Percentiles rank a stretch among this genome's conserved stretches.
Conservation (phyloP, 2,329 filamentous ascomycete species). For the Fusarium sp. region DNA sequence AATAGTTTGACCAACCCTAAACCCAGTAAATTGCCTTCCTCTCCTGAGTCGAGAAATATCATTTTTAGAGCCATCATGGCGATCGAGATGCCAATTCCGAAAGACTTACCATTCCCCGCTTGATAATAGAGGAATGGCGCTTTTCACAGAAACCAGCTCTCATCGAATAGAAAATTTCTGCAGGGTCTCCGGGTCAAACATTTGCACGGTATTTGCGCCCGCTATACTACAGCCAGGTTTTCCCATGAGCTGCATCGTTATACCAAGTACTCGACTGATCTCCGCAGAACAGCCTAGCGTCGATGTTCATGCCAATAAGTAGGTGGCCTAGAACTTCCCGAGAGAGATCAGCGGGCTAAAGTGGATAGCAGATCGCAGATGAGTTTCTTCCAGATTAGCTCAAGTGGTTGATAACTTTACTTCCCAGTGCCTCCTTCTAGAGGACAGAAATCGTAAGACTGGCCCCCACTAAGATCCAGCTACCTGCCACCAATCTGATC, state of each 20-base stretch:
- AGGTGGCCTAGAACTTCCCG: constrained; percentile 30
- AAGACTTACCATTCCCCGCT: neutral
- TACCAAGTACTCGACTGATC: neutral
- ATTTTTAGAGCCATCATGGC: neutral
- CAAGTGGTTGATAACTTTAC: constrained; percentile 19
- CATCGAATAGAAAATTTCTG: neutral
- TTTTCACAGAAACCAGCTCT: neutral
- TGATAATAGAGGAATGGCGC: neutral
- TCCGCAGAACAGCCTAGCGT: neutral
- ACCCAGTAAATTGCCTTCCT: neutral
- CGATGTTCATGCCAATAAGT: constrained; percentile 6
- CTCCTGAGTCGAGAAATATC: neutral
- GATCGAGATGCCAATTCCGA: constrained; percentile 8
- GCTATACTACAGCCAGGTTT: neutral
- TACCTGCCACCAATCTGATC: neutral
- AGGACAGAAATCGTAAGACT: neutral
- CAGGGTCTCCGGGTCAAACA: neutral
- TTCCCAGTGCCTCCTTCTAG: neutral
- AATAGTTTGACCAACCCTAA: neutral
- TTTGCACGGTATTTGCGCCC: neutral
- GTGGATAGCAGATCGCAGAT: constrained; percentile 7
- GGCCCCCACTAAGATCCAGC: neutral
- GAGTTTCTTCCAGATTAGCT: constrained; percentile 29
- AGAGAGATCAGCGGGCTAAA: constrained; percentile 26
- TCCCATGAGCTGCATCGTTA: neutral